Conservation (phyloP, 129 eudicot species). For the Kitagawia praeruptora region DNA sequence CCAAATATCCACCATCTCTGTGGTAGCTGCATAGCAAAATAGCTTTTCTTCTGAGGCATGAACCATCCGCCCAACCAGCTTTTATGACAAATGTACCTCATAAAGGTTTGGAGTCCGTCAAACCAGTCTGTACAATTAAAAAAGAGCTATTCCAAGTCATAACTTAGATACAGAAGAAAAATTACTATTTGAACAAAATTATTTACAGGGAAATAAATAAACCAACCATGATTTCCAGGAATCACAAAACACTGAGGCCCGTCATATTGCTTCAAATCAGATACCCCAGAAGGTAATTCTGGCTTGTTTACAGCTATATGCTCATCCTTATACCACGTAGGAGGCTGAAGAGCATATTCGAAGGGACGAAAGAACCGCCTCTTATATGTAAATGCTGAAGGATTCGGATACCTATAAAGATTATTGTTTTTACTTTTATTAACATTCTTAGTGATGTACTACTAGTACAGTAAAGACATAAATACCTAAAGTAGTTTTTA, state of each 20-base stretch:
- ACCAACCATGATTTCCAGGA: slow-evolving; percentile 97
- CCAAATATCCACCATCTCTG: slow-evolving; percentile 99
- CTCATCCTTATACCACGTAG: slow-evolving; percentile 80
- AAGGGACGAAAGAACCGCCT: slow-evolving; percentile 86
- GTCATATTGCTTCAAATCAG: slow-evolving; percentile 57
- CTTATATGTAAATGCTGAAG: slow-evolving; percentile 85
- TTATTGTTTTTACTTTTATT: background rate
- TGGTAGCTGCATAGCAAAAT: slow-evolving; percentile 86
- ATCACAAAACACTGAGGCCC: slow-evolving; percentile 96
- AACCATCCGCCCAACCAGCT: slow-evolving; percentile 99
- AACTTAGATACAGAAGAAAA: background rate
- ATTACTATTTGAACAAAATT: background rate
- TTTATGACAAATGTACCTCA: slow-evolving; percentile 96
- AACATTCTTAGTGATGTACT: background rate
- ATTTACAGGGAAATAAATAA: background rate
- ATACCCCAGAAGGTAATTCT: slow-evolving; percentile 77
- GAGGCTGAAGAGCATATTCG: slow-evolving; percentile 90
- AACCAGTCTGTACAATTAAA: slow-evolving; percentile 72
- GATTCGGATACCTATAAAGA: slow-evolving; percentile 78
- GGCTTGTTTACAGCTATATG: slow-evolving; percentile 90
- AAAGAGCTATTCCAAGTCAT: slow-evolving; percentile 5
- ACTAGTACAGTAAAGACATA: background rate
- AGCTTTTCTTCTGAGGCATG: slow-evolving; percentile 97
- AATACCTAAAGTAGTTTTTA: background rate
- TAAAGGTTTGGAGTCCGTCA: slow-evolving; percentile 93